Percentiles rank a stretch among this genome's conserved stretches.
Conservation (phyloP, 495 filamentous ascomycete genomes). For the Amphirosellinia nigrospora region DNA sequence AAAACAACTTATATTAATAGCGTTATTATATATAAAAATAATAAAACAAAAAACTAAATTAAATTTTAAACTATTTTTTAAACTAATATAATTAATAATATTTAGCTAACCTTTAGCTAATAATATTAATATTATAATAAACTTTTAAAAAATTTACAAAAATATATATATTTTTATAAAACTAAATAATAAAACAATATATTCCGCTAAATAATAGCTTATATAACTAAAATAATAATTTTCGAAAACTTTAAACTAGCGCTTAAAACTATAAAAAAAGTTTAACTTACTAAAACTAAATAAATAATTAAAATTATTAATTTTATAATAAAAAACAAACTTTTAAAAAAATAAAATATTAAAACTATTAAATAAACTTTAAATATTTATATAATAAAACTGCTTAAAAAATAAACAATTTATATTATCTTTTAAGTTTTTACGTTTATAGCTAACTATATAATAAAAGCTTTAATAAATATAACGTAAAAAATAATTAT, state of each 20-base stretch:
- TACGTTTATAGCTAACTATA: background rate
- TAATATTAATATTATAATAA: background rate
- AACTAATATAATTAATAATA: background rate
- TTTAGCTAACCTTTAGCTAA: background rate
- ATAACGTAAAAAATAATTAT: conserved; percentile 3
- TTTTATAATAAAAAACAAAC: background rate
- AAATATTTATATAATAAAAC: background rate
- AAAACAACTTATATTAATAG: background rate
- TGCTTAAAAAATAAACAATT: conserved; percentile 4
- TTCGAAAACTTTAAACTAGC: background rate
- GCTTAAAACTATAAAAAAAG: background rate
- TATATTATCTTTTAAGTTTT: conserved; percentile 2
- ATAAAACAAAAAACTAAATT: background rate
- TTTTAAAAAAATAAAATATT: background rate
- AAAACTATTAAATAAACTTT: conserved; percentile 7
- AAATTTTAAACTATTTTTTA: background rate
- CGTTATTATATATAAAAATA: background rate
- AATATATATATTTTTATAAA: background rate
- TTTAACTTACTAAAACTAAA: background rate
- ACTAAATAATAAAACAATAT: background rate
- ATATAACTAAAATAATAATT: background rate
- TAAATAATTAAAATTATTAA: background rate
- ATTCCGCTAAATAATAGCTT: background rate
- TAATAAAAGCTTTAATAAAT: background rate
- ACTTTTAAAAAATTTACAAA: background rate